Conservation (phyloP, 2,329 filamentous ascomycete genomes). For the Cladorrhinum sp. region DNA sequence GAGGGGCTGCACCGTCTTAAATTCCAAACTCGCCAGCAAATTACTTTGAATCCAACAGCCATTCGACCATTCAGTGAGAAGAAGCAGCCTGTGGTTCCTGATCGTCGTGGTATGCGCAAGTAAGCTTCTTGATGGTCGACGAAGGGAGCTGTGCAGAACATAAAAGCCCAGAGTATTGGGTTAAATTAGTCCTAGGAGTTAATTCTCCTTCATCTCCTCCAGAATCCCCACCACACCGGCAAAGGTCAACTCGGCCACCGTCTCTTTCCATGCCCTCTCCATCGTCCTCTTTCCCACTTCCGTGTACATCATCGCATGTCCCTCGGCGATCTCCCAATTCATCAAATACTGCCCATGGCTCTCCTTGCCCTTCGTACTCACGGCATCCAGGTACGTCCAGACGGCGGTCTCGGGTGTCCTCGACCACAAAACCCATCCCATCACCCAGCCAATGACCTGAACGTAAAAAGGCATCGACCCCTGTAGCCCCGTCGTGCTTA, state of each 20-base stretch:
- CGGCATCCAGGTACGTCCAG: neutral
- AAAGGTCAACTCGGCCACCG: slow-evolving; percentile 7
- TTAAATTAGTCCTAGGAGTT: no score
- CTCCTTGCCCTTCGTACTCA: slow-evolving; percentile 18
- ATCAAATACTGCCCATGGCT: slow-evolving; percentile 41
- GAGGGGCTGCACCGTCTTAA: no score
- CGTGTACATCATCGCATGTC: neutral
- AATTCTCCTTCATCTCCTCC: neutral
- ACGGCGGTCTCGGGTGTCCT: neutral
- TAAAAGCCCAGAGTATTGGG: no score
- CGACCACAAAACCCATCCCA: neutral
- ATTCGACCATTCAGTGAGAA: no score
- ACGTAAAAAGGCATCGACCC: neutral
- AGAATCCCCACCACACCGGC: slow-evolving; percentile 4
- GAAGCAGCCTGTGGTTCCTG: no score
- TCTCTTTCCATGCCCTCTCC: slow-evolving; percentile 10
- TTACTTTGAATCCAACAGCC: no score
- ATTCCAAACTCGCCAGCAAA: no score
- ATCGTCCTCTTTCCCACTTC: neutral
- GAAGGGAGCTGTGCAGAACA: no score
- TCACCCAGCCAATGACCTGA: neutral
- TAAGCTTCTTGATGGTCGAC: no score
- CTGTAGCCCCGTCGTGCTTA: slow-evolving; percentile 12
- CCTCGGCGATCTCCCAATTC: slow-evolving; percentile 5
- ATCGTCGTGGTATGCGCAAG: no score